phyloP scores from a whole-genome alignment of 495 filamentous ascomycete genomes.

The Penicillium longicatenatum region DNA sequence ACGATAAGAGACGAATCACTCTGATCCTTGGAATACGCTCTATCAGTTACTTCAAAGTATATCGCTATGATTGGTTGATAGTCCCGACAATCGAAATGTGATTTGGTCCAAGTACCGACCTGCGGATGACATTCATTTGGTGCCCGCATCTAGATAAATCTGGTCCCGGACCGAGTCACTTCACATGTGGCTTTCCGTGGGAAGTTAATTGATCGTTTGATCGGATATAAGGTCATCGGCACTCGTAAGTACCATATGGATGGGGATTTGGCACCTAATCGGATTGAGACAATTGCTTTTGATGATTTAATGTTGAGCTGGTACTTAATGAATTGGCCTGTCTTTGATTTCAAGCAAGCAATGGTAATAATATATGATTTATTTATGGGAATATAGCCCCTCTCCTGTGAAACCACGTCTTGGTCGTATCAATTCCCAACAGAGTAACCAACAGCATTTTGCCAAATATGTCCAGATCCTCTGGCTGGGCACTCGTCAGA shows the following conservation, averaged over 20 bases:
- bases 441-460: slow-evolving; percentile 46
- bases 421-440: slow-evolving; percentile 45
- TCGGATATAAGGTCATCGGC: background rate
- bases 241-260: no score
- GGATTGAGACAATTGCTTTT: no score
- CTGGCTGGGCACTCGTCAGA: slow-evolving; percentile 33
- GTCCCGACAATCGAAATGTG: background rate
- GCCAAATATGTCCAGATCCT: slow-evolving; percentile 52
- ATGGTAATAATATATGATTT: background rate
- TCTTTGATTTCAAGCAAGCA: background rate
- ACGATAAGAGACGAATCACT: slow-evolving; percentile 4
- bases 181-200: background rate
- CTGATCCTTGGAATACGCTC: no score
- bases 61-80: background rate
- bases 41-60: background rate
- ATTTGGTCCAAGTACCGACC: background rate
- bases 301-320: background rate
- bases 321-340: background rate
- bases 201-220: background rate
- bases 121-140: background rate
- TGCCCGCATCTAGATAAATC: background rate
- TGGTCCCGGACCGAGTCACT: background rate
- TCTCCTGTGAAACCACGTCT: slow-evolving; percentile 43
- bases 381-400: slow-evolving; percentile 30
- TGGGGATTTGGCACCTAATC: no score